phyloP scores from a whole-genome alignment of 2,329 filamentous ascomycete genomes.

The Xylariaceae sp. region DNA sequence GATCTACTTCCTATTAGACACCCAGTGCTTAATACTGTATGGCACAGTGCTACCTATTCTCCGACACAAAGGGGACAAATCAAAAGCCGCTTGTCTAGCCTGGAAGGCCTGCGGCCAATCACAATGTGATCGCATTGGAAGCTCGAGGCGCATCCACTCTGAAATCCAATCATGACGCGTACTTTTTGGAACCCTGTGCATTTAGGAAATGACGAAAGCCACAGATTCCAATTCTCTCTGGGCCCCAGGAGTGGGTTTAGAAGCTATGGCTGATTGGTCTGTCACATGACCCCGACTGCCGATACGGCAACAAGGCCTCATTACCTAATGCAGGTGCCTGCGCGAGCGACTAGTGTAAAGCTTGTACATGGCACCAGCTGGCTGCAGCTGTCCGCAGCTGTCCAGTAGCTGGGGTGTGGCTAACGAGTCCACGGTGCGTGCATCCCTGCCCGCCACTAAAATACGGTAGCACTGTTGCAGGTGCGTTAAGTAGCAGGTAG shows the following conservation, averaged over 20 bases:
- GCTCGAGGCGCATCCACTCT: slow-evolving; percentile 20
- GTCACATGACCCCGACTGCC: slow-evolving; percentile 12
- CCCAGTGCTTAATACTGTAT: no score
- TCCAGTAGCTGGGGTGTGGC: no score
- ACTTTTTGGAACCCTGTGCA: slow-evolving; percentile 19
- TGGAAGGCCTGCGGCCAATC: slow-evolving; percentile 28
- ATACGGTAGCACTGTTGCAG: no score
- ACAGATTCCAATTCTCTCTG: slow-evolving; percentile 12
- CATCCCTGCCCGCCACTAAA: no score
- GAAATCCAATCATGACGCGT: slow-evolving; percentile 32
- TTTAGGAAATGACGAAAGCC: slow-evolving; percentile 30
- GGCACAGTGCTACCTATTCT: no score
- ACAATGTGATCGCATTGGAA: slow-evolving; percentile 31
- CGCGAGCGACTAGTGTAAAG: no score
- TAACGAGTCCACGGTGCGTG: no score
- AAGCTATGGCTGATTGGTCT: slow-evolving; percentile 3
- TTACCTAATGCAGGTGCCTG: no score
- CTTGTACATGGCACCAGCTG: no score
- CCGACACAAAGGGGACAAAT: neutral
- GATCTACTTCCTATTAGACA: no score
- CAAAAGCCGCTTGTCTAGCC: slow-evolving; percentile 25
- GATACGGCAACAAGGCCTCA: neutral
- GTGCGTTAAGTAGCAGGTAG: no score
- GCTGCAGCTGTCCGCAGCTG: no score
- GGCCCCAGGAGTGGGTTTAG: slow-evolving; percentile 11